Percentiles rank a stretch among this genome's conserved stretches.
phyloP scores from a whole-genome alignment of 2,329 filamentous ascomycete genomes.

The Hortaea sp. region DNA sequence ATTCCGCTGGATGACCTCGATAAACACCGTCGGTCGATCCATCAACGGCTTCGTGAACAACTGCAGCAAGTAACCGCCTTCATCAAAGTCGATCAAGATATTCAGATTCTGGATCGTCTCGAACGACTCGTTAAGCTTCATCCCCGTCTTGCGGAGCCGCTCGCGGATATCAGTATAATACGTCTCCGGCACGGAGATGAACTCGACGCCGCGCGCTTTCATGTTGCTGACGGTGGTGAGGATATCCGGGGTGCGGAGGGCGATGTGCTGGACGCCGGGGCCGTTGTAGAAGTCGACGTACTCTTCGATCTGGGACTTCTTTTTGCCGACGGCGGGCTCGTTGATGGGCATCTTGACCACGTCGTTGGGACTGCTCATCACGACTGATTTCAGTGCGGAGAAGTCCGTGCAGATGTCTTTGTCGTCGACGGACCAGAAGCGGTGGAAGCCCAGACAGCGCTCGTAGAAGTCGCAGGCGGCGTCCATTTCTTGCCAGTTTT shows the following conservation, averaged over 20 bases:
- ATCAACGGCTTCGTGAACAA: conserved; percentile 63
- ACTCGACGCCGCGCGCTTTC: conserved; percentile 80
- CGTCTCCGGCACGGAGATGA: conserved; percentile 77
- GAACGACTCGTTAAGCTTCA: conserved; percentile 65
- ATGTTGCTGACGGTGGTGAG: conserved; percentile 65
- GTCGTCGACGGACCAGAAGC: conserved; percentile 96
- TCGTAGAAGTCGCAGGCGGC: conserved; percentile 63
- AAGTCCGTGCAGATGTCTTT: conserved; percentile 87
- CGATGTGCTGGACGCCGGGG: conserved; percentile 86
- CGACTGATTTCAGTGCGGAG: conserved; percentile 76
- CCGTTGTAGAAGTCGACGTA: conserved; percentile 79
- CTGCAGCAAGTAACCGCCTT: conserved; percentile 71
- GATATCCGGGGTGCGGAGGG: conserved; percentile 72
- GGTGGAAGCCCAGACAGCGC: conserved; percentile 80
- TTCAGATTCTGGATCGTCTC: conserved; percentile 66
- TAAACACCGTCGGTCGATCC: conserved; percentile 89
- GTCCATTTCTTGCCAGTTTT: conserved; percentile 86
- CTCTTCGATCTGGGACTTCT: conserved; percentile 89
- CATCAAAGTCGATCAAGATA: conserved; percentile 92
- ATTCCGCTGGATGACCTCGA: conserved; percentile 91
- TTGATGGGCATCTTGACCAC: conserved; percentile 98
- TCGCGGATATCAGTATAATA: conserved; percentile 73
- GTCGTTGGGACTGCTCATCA: conserved; percentile 77
- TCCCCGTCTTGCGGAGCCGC: conserved; percentile 54
- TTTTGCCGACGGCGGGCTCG: conserved; percentile 82